phyloP scores from a whole-genome alignment of 176 grass and related monocot genomes.

The Neostapfia colusana region DNA sequence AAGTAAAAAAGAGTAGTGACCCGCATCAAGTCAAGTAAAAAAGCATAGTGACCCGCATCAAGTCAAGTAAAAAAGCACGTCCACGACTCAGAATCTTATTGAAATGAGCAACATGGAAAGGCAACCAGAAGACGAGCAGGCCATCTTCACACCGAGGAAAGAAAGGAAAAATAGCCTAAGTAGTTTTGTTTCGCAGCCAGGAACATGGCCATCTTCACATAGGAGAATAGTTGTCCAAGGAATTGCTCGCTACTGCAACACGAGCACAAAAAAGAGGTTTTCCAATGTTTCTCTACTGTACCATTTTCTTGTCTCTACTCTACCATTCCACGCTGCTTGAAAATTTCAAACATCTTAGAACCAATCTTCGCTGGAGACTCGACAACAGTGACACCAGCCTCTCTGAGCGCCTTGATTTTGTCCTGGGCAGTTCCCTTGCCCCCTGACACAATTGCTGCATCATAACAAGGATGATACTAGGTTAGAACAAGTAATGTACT shows the following conservation, averaged over 20 bases:
- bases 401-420: constrained; percentile 89
- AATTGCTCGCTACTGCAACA: constrained; percentile 46
- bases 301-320: constrained; percentile 49
- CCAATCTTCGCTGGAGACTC: constrained; percentile 97
- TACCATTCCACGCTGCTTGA: constrained; percentile 85
- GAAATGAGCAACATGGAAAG: constrained; percentile 30
- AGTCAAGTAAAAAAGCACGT: constrained; percentile 26
- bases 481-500: constrained; percentile 19
- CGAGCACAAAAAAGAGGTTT: constrained; percentile 41
- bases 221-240: too few species aligned
- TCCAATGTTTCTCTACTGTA: constrained; percentile 50
- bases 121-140: constrained; percentile 7
- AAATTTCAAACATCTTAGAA: constrained; percentile 71
- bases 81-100: constrained; percentile 46
- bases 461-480: neutral
- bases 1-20: constrained; percentile 3
- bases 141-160: constrained; percentile 27
- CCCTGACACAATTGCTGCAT: constrained; percentile 89
- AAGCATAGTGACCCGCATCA: neutral
- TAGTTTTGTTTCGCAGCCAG: constrained; percentile 26
- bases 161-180: constrained; percentile 3
- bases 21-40: neutral
- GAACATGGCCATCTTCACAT: neutral
- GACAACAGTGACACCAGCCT: constrained; percentile 84
- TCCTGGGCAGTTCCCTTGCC: constrained; percentile 94